A percentile compares a stretch with the other conserved stretches of the same genome.
These are phyloP conservation scores for Irpex rosettiformis DNA, from an alignment of 1,284 basidiomycete species.

Conservation along the genomic window DNA sequence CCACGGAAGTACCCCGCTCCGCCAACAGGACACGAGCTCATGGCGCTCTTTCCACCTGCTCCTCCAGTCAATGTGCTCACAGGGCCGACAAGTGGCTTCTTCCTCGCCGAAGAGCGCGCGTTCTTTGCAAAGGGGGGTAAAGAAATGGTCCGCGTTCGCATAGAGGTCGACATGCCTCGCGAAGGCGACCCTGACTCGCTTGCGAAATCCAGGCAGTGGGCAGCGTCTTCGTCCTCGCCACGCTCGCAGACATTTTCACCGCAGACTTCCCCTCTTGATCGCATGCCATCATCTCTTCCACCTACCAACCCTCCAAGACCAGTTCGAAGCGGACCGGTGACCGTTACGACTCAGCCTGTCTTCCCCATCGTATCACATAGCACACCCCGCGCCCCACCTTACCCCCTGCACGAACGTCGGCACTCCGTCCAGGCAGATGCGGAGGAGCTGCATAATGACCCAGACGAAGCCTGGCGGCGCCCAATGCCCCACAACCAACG, in stretches of 20 bases:
- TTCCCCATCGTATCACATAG: slow-evolving; percentile 12
- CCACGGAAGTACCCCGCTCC: slow-evolving; percentile 63
- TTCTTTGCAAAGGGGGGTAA: slow-evolving; percentile 73
- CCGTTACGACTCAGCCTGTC: slow-evolving; percentile 10
- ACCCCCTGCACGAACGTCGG: slow-evolving; percentile 8
- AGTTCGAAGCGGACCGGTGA: slow-evolving; percentile 10
- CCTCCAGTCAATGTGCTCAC: slow-evolving; percentile 54
- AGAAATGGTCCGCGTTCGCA: slow-evolving; percentile 67
- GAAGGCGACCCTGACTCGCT: slow-evolving; percentile 3
- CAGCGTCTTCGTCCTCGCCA: background rate
- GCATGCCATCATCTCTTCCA: slow-evolving; percentile 12
- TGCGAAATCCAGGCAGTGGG: background rate
- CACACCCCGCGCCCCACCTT: slow-evolving; percentile 3
- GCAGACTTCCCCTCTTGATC: slow-evolving; percentile 9
- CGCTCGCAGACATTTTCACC: background rate
- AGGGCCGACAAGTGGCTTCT: slow-evolving; percentile 65
- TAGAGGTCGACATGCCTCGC: slow-evolving; percentile 51
- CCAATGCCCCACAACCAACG: slow-evolving; percentile 67
- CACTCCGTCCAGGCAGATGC: slow-evolving; percentile 18
- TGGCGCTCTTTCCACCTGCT: slow-evolving; percentile 73
- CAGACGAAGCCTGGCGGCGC: slow-evolving; percentile 62
- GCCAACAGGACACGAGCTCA: slow-evolving; percentile 74
- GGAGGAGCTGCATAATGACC: slow-evolving; percentile 45
- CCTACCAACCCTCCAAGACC: slow-evolving; percentile 12
- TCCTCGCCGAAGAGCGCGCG: slow-evolving; percentile 67